Evolutionary conservation across 129 eudicot species (phyloP).

Genomic region (Chrysanthemum makinoi): DNA sequence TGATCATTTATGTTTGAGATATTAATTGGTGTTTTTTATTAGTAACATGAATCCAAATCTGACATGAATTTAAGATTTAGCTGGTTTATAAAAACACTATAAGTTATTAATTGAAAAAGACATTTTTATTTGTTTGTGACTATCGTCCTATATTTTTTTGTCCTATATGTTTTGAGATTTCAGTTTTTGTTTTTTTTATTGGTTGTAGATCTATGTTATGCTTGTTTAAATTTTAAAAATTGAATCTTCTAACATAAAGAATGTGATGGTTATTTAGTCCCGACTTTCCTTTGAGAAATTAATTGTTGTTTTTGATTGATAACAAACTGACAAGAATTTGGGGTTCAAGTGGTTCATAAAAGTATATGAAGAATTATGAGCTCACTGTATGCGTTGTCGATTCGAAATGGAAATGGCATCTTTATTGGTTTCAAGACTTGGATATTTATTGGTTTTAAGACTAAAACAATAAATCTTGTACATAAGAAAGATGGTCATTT

Average conservation of each 20-base stretch:
- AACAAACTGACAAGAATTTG: slow-evolving; percentile 2
- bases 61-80: background rate
- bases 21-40: background rate
- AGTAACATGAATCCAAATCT: slow-evolving; percentile 13
- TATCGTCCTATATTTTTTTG: no score
- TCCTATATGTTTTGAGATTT: no score
- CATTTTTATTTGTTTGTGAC: no score
- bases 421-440: no score
- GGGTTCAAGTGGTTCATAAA: background rate
- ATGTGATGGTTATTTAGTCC: background rate
- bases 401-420: no score
- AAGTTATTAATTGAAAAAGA: background rate
- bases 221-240: background rate
- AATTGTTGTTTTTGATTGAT: background rate
- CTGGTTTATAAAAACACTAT: background rate
- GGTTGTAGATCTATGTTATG: background rate
- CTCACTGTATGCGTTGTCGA: no score
- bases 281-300: background rate
- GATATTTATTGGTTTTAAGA: no score
- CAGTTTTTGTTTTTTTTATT: background rate
- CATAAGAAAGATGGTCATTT: no score
- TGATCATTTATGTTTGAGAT: background rate
- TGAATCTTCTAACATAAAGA: background rate
- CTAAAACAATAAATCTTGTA: no score
- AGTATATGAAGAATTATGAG: background rate